Evolutionary conservation across 2,329 filamentous ascomycete species (phyloP), one percentile per base, ranked within the genome.

Genomic region (Pseudogymnoascus sp.): DNA sequence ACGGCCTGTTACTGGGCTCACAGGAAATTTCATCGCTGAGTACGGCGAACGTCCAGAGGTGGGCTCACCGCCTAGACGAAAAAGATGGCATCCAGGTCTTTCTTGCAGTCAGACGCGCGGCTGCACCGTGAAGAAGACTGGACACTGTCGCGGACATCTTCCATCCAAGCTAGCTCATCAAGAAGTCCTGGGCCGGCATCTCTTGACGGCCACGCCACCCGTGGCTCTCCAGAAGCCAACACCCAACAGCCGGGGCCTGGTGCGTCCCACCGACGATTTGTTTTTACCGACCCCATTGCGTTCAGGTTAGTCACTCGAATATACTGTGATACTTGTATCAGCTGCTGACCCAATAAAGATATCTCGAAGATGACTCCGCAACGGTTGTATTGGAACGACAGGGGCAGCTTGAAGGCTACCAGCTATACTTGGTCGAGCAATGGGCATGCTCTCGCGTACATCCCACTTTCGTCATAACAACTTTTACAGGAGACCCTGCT

Each of bases 391-490:
- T 96, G 65, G 84, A 92, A 67, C 86, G 88, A 60, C 84, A 85
- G 61, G 80, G 82, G 58, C 78, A 82, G 58, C 80, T 99, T 5
- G 77, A 83, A 63, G 93, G 93, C 66, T 97, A 97, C 75, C 92
- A 97, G 73, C 80, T 93, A 64, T 97, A 97, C 74, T 77, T 97
- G 14, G 91, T 97, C 66, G 94, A 97, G 73, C 94, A 99, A 79
- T 99, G 94, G 94, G 91, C 91, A 5, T 97, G 92, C 74, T 97
- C 93, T 11, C 85, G 94, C 59, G 82, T 86, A 61, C 91, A 95
- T 64, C 93, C 93, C 0, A 97, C 93, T 14, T 89, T 96, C 65
- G 84, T 96, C 58, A 95, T 97, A 66, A 89, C 89, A 41, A 96
- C 92, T 2, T 97, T 94, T 71, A 97, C 93, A 0, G 94, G 93